A percentile compares a stretch with the other conserved stretches of the same genome.
phyloP scores from a whole-genome alignment of 768 basidiomycete genomes.

The Naganishia onofrii region DNA sequence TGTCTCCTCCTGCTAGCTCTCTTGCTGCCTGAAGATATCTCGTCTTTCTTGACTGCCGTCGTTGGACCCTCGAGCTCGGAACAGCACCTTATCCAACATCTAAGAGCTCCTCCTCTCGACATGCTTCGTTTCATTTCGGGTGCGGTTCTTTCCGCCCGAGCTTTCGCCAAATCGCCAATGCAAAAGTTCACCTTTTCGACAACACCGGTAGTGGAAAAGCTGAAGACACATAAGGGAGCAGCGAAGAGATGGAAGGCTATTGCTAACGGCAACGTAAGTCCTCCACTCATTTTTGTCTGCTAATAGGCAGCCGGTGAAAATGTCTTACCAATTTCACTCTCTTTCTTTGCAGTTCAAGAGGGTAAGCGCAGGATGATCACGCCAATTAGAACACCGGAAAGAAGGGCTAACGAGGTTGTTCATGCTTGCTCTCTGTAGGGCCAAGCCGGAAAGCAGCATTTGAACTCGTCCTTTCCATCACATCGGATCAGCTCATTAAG shows the following conservation, averaged over 20 bases:
- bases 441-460: slow-evolving; percentile 48
- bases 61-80: not conserved
- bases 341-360: slow-evolving; percentile 47
- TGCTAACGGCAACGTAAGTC: slow-evolving; percentile 41
- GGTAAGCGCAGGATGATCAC: slow-evolving; percentile 32
- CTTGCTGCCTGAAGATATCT: not conserved
- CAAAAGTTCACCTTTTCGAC: slow-evolving; percentile 17
- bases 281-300: not conserved
- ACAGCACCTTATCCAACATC: not conserved
- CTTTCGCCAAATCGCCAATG: slow-evolving; percentile 35
- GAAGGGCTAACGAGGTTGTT: not conserved
- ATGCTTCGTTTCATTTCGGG: slow-evolving; percentile 9
- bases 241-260: slow-evolving; percentile 52
- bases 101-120: not conserved
- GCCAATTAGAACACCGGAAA: not conserved
- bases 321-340: not conserved
- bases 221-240: slow-evolving; percentile 53
- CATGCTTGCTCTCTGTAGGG: slow-evolving; percentile 27
- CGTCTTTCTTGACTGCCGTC: not conserved
- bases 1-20: not conserved
- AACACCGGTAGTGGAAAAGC: slow-evolving; percentile 40
- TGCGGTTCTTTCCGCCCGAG: not conserved
- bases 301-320: not conserved
- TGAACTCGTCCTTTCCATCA: slow-evolving; percentile 48
- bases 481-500: slow-evolving; percentile 48